phyloP scores from a whole-genome alignment of 371 early-diverging fungal genomes.

The Homolaphlyctis polyrhiza region DNA sequence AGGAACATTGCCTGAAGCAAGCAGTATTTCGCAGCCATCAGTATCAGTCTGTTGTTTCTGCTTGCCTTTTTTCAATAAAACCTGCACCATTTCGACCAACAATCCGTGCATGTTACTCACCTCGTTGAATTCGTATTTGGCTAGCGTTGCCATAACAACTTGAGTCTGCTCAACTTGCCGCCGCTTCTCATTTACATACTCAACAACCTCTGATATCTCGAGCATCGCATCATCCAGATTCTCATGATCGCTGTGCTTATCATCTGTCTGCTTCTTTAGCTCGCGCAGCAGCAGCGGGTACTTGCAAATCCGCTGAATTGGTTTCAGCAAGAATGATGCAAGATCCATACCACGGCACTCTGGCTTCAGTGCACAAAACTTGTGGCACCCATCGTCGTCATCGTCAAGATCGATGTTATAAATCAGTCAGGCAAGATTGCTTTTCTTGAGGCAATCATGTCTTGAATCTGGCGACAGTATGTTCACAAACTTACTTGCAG shows the following conservation, averaged over 20 bases:
- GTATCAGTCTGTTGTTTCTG: too few species aligned
- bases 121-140: background rate
- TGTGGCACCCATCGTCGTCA: background rate
- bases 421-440: too few species aligned
- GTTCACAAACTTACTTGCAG: constrained; percentile 22
- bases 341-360: constrained; percentile 2
- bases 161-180: background rate
- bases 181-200: background rate
- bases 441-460: too few species aligned
- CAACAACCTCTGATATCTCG: background rate
- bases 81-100: too few species aligned
- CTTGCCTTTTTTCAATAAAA: too few species aligned
- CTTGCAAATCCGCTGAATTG: constrained; percentile 96
- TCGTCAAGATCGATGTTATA: background rate
- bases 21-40: too few species aligned
- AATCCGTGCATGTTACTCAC: background rate
- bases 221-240: background rate
- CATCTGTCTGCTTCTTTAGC: constrained; percentile 32
- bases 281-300: constrained; percentile 72
- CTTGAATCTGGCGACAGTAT: constrained; percentile 2
- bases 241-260: constrained; percentile 31
- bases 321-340: constrained; percentile 58
- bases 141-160: background rate
- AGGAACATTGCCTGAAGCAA: background rate
- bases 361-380: constrained; percentile 1